Percentiles rank a stretch among this genome's conserved stretches.
phyloP scores from a whole-genome alignment of 2,329 filamentous ascomycete species.

The Penicillium sp. region DNA sequence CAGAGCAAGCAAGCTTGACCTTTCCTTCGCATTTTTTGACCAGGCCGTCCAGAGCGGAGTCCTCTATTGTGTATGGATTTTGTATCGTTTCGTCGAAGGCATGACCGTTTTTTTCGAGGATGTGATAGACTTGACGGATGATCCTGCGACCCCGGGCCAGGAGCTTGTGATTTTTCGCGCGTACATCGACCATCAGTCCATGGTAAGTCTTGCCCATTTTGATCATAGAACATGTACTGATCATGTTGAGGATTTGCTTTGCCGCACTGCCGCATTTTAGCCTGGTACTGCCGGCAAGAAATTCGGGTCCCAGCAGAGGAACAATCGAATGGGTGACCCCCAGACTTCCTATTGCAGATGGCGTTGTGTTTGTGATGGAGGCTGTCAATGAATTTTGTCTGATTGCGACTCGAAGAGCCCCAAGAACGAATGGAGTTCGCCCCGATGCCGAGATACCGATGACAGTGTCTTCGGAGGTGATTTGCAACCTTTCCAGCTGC shows the following conservation, averaged over 20 bases:
- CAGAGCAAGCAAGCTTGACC: neutral
- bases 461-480: neutral
- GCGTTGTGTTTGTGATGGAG: neutral
- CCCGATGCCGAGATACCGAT: conserved; percentile 2
- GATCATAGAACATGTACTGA: neutral
- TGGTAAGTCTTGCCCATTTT: conserved; percentile 1
- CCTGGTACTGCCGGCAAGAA: neutral
- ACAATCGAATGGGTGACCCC: neutral
- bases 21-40: neutral
- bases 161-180: neutral
- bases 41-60: neutral
- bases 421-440: neutral
- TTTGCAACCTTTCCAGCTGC: neutral
- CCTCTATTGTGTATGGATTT: neutral
- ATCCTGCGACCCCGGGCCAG: neutral
- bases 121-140: neutral
- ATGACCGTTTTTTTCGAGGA: neutral
- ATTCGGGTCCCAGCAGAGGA: neutral
- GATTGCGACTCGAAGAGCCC: neutral
- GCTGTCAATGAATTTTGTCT: neutral
- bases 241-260: neutral
- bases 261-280: neutral
- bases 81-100: neutral
- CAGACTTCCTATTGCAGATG: neutral
- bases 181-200: neutral